Evolutionary conservation across 352 stramenopile species (phyloP), one percentile per base, ranked within the genome.

Genomic region (Globisporangium splendens): DNA sequence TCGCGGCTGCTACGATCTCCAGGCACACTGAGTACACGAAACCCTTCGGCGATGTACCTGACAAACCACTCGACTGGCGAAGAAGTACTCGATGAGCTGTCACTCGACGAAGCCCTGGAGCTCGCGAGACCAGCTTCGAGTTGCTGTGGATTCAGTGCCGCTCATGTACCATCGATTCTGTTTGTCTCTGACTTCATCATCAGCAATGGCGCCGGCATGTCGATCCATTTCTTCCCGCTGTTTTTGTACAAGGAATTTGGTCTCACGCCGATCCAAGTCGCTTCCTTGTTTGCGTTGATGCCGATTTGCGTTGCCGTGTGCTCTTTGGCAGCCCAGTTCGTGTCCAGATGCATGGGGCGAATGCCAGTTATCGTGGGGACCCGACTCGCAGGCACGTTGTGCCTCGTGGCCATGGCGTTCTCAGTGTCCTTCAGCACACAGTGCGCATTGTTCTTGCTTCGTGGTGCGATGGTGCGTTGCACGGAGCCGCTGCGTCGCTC

Each of bases 101-200:
- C 52, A 4, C 61, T 70, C 12, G 59, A 50, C 50, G 46, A 56
- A 15, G 62, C 66, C 10, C 22, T 53, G 12, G 39, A 49, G 8
- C 46, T 54, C 2, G 17, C 53, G 12, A 43, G 22, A 2, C 66
- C 62, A 0, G 42, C 42, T 0, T 60, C 62, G 20, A 65, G 57
- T 8, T 79, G 68, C 42, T 80, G 58, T 8, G 70, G 71, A 0
- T 38, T 86, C 20, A 46, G 75, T 41, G 63, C 64, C 0, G 65
- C 72, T 1, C 73, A 89, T 50, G 77, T 90, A 14, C 83, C 80
- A 4, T 78, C 66, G 35, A 38, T 93, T 31, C 65, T 93, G 28
- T 88, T 91, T 53, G 47, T 65, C 13, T 78, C 79, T 33, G 79
- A 88, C 56, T 89, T 93, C 42, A 65, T 93, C 54, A 68, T 88